phyloP scores from a whole-genome alignment of 2,329 filamentous ascomycete species.

The Claviceps quebecensis region DNA sequence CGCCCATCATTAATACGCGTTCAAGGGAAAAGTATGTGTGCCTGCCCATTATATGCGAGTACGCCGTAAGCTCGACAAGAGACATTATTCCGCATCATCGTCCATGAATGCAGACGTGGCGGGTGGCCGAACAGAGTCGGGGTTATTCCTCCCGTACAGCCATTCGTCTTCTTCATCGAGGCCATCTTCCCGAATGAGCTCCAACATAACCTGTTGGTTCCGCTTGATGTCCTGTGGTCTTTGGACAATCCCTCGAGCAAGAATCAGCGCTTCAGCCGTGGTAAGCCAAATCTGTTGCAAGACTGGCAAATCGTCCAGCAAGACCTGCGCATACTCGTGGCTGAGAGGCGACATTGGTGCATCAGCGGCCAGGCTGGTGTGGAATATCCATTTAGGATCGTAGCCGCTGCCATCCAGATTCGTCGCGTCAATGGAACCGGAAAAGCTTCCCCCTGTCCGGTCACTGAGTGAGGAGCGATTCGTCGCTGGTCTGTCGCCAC shows the following conservation, averaged over 20 bases:
- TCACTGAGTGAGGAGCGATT: slow-evolving; percentile 13
- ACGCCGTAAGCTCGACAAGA: too few species aligned
- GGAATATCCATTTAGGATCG: slow-evolving; percentile 33
- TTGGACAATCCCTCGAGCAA: slow-evolving; percentile 44
- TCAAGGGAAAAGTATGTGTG: too few species aligned
- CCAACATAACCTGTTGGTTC: slow-evolving; percentile 47
- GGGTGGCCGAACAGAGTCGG: slow-evolving; percentile 41
- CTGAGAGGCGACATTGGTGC: slow-evolving; percentile 45
- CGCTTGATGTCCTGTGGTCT: slow-evolving; percentile 47
- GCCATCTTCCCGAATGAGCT: slow-evolving; percentile 49
- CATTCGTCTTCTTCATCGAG: slow-evolving; percentile 47
- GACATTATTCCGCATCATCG: slow-evolving; percentile 30
- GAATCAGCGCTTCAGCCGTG: slow-evolving; percentile 47
- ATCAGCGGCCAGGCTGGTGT: slow-evolving; percentile 45
- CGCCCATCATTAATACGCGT: not conserved
- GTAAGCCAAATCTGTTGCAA: slow-evolving; percentile 48
- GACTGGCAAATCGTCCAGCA: slow-evolving; percentile 42
- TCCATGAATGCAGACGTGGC: slow-evolving; percentile 29
- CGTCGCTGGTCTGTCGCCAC: slow-evolving; percentile 11
- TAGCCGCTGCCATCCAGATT: slow-evolving; percentile 15
- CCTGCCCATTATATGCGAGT: too few species aligned
- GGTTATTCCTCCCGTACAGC: slow-evolving; percentile 41
- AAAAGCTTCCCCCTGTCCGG: slow-evolving; percentile 14
- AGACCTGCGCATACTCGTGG: slow-evolving; percentile 32
- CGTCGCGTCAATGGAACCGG: slow-evolving; percentile 18